Conservation (phyloP, 305 asterid species). For the Rubia peregrina region DNA sequence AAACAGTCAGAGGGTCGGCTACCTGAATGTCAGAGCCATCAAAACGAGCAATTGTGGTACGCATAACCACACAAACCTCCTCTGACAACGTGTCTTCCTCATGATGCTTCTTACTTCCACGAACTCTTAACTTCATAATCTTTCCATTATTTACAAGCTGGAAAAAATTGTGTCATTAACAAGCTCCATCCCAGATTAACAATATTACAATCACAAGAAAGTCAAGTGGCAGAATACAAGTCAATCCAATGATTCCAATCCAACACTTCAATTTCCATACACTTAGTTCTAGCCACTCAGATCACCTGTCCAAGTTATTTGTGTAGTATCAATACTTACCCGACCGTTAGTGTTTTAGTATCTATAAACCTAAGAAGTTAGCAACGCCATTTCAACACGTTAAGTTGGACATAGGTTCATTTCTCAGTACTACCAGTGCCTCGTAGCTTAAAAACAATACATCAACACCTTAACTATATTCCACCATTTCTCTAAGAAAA, state of each 20-base stretch:
- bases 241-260: neutral
- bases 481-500: neutral
- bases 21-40: conserved; percentile 93
- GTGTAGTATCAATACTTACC: neutral
- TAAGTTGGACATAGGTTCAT: neutral
- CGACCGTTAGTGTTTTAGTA: no score
- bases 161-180: neutral
- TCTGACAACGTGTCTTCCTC: conserved; percentile 50
- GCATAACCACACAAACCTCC: conserved; percentile 85
- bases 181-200: neutral
- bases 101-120: conserved; percentile 56
- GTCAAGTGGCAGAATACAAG: neutral
- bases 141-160: conserved; percentile 69
- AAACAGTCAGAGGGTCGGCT: neutral
- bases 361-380: neutral
- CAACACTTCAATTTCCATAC: neutral
- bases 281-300: neutral
- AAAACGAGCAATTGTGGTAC: conserved; percentile 71
- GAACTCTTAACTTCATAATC: conserved; percentile 74
- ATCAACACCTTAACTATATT: neutral
- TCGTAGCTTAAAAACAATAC: neutral
- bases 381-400: neutral
- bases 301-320: neutral
- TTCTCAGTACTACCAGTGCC: neutral
- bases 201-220: neutral